Evolutionary conservation across 2,329 filamentous ascomycete genomes (phyloP), one percentile per base, ranked within the genome.

Genomic region (Diplodia seriata): DNA sequence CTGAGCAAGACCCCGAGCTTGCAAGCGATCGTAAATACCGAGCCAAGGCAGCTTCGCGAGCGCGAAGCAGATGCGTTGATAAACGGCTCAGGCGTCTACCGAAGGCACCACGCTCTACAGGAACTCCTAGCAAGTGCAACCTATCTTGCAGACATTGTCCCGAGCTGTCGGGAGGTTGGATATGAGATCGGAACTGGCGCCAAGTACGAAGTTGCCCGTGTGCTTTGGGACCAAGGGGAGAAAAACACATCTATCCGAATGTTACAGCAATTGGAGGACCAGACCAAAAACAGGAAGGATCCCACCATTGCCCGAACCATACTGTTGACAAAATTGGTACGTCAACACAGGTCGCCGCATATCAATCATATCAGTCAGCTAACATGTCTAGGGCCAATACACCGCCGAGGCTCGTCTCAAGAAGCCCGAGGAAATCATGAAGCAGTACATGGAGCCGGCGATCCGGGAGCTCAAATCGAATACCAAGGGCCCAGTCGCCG

Each of bases 141-240:
- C 2, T 89, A 90, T 31, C 84, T 99, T n/a, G 91, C 89, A 14
- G 89, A 92, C 67, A 84, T 98, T 31, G 87, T 93, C n/a, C 76
- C 83, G 6, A 83, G 89, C 3, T 95, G 91, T 75, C 85, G 86
- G 69, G 83, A 86, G 0, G 79, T 92, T n/a, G 92, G 91, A 0
- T 80, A 98, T 2, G 86, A 89, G 68, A 87, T 97, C 54, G 90
- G 93, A 74, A 91, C 89, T 14, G 89, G 89, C 14, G 87, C 93
- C 49, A 89, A 90, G 70, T 87, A 94, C 66, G 95, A 98, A 77
- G 87, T 92, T 8, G 94, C 96, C 12, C 93, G 91, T 74, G 93
- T 96, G 7, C 82, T 99, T 0, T 99, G 95, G 94, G 93, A 96
- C 70, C 91, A 97, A 76, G 93, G 93, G 14, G 94, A 99, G 78